A percentile compares a stretch with the other conserved stretches of the same genome.
Conservation (phyloP, 768 basidiomycete species). For the Leccinum ochraceum region DNA sequence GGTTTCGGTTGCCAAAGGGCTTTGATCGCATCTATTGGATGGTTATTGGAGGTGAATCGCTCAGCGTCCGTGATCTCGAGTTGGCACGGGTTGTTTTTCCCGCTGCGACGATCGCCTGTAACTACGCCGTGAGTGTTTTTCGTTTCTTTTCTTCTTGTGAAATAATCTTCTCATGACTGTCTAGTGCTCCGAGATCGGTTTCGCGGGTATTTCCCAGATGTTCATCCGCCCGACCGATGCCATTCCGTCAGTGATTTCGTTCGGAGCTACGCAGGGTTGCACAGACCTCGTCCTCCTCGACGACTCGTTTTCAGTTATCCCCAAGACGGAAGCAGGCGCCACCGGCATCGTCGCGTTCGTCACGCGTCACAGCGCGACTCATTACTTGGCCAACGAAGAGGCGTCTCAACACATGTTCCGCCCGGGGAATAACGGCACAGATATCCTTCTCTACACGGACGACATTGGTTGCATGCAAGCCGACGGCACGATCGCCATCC, state of each 20-base stretch:
- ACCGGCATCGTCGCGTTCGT: constrained; percentile 32
- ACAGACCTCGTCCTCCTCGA: constrained; percentile 31
- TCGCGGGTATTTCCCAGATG: constrained; percentile 34
- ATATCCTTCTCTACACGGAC: constrained; percentile 31
- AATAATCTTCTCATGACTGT: not conserved
- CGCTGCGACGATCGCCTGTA: constrained; percentile 30
- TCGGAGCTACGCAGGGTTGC: constrained; percentile 31
- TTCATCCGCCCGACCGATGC: constrained; percentile 27
- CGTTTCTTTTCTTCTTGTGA: too few relatives aligned
- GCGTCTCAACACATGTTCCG: constrained; percentile 33
- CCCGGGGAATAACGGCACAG: constrained; percentile 19
- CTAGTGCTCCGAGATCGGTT: constrained; percentile 34
- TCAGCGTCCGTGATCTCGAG: constrained; percentile 27
- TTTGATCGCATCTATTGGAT: constrained; percentile 34
- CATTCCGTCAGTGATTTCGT: constrained; percentile 29
- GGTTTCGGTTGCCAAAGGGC: constrained; percentile 15
- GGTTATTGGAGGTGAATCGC: constrained; percentile 34
- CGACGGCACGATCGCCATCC: constrained; percentile 30
- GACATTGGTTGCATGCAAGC: constrained; percentile 30
- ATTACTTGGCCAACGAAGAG: constrained; percentile 29
- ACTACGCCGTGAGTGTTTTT: constrained; percentile 28
- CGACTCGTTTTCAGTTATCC: constrained; percentile 22
- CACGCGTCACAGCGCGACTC: constrained; percentile 28
- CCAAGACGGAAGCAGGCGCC: constrained; percentile 22
- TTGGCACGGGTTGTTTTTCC: constrained; percentile 28